phyloP scores from a whole-genome alignment of 225 moss, liverwort and hornwort species.

The Thuidium tamariscinum region DNA sequence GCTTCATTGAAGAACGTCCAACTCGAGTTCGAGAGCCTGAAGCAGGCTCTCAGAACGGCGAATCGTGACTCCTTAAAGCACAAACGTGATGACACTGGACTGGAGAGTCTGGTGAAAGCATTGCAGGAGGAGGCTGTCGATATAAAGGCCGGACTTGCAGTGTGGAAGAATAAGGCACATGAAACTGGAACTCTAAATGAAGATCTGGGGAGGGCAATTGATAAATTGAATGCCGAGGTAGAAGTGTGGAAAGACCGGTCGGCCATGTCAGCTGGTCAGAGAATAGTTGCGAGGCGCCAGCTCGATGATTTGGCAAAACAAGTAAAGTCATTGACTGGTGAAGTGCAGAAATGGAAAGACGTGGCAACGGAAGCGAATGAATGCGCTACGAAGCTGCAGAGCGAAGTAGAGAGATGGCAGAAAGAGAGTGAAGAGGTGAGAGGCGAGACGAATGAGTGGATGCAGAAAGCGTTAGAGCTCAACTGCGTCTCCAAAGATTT shows the following conservation, averaged over 20 bases:
- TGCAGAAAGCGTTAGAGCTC: slow-evolving; percentile 28
- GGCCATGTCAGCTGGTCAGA: slow-evolving; percentile 42
- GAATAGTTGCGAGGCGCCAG: slow-evolving; percentile 42
- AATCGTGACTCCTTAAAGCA: slow-evolving; percentile 4
- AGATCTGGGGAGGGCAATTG: slow-evolving; percentile 7
- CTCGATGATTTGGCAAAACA: slow-evolving; percentile 29
- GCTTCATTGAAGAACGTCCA: slow-evolving; percentile 18
- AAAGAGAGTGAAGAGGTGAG: slow-evolving; percentile 4
- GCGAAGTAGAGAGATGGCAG: not conserved
- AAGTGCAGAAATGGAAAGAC: slow-evolving; percentile 36
- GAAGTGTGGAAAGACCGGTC: slow-evolving; percentile 44
- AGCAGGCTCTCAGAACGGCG: not conserved
- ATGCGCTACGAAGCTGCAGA: not conserved
- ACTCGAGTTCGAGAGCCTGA: slow-evolving; percentile 1
- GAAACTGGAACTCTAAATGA: slow-evolving; percentile 7
- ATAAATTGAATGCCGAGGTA: slow-evolving; percentile 17
- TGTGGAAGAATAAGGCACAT: slow-evolving; percentile 30
- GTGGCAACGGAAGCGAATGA: slow-evolving; percentile 29
- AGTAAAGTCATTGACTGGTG: slow-evolving; percentile 15
- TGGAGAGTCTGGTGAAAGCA: slow-evolving; percentile 29
- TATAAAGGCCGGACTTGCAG: slow-evolving; percentile 11
- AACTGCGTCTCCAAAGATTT: slow-evolving; percentile 13
- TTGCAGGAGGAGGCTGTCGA: slow-evolving; percentile 43
- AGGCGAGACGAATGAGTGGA: slow-evolving; percentile 17
- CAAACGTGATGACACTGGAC: slow-evolving; percentile 4